A percentile compares a stretch with the other conserved stretches of the same genome.
phyloP scores from a whole-genome alignment of 78 protist species.

The Goniomonas avonlea region DNA sequence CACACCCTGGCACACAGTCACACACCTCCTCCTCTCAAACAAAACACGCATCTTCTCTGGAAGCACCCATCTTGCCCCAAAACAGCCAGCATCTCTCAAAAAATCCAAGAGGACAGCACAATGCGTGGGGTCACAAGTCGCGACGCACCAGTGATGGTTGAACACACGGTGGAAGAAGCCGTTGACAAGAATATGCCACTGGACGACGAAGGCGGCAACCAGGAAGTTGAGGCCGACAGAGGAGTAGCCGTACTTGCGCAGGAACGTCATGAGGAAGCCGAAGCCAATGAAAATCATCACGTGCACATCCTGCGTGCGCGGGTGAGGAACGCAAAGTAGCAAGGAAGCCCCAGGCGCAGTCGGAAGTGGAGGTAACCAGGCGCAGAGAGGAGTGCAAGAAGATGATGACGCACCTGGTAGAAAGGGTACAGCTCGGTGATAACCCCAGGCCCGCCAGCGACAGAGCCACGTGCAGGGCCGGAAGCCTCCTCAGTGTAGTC shows the following conservation, averaged over 20 bases:
- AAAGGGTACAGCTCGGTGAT: background rate
- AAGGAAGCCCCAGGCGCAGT: no score
- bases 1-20: no score
- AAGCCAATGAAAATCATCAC: slow-evolving; percentile 90
- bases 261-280: slow-evolving; percentile 85
- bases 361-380: no score
- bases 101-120: no score
- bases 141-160: no score
- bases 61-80: no score
- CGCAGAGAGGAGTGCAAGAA: no score
- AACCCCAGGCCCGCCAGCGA: background rate
- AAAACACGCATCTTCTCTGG: no score
- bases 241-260: slow-evolving; percentile 46
- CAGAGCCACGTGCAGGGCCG: background rate
- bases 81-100: no score
- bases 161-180: slow-evolving; percentile 53
- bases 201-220: background rate
- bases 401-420: no score
- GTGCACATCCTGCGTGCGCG: no score
- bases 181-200: slow-evolving; percentile 30
- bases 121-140: background rate
- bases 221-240: slow-evolving; percentile 66
- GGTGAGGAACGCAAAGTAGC: background rate
- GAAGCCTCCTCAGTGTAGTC: background rate
- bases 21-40: no score